These are phyloP conservation scores for Hansfordia pulvinata DNA, from an alignment of 2,329 filamentous ascomycete species.

Conservation along the genomic window DNA sequence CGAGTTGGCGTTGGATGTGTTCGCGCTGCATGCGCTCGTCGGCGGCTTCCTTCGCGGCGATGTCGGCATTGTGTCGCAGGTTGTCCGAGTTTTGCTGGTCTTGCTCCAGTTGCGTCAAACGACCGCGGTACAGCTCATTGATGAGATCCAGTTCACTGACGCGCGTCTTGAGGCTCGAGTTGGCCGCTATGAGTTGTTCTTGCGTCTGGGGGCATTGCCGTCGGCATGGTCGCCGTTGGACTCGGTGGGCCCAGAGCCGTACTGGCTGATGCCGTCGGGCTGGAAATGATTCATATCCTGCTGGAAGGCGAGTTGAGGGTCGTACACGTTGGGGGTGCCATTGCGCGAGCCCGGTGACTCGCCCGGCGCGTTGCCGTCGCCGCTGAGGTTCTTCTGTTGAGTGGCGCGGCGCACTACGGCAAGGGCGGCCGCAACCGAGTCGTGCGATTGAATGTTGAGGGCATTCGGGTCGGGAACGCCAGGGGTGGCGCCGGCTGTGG, in stretches of 20 bases:
- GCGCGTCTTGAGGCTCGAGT: slow-evolving; percentile 82
- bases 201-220: slow-evolving; percentile 61
- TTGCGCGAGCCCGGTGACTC: slow-evolving; percentile 71
- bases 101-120: slow-evolving; percentile 66
- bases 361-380: slow-evolving; percentile 54
- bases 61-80: slow-evolving; percentile 33
- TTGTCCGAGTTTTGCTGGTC: slow-evolving; percentile 54
- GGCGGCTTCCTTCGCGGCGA: slow-evolving; percentile 39
- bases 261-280: slow-evolving; percentile 31
- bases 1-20: slow-evolving; percentile 40
- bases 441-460: slow-evolving; percentile 40
- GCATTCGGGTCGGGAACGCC: slow-evolving; percentile 48
- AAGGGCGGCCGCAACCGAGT: slow-evolving; percentile 37
- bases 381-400: slow-evolving; percentile 55
- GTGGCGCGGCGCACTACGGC: slow-evolving; percentile 44
- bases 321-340: slow-evolving; percentile 62
- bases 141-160: slow-evolving; percentile 94
- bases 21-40: slow-evolving; percentile 44
- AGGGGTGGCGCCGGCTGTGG: slow-evolving; percentile 14
- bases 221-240: slow-evolving; percentile 45
- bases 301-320: slow-evolving; percentile 66
- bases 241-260: slow-evolving; percentile 38
- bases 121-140: slow-evolving; percentile 66
- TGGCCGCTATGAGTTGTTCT: slow-evolving; percentile 66
- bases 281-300: slow-evolving; percentile 64